Percentiles rank a stretch among this genome's conserved stretches.
These are phyloP conservation scores for Pelargonium nanum DNA, from an alignment of 345 rosid genomes.

Conservation along the genomic window DNA sequence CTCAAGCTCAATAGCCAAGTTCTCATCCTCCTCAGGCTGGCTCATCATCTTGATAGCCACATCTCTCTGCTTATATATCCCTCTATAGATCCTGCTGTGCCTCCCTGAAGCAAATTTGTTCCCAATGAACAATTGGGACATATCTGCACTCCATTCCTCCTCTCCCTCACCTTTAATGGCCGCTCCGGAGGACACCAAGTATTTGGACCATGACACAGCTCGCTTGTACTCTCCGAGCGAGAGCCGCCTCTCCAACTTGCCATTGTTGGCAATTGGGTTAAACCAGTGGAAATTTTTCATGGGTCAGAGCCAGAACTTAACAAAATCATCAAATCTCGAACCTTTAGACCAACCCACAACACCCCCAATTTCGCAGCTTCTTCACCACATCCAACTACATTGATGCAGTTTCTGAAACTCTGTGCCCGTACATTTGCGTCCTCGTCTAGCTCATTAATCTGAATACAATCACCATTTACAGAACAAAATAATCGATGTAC, in stretches of 20 bases:
- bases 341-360: constrained; percentile 9
- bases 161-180: constrained; percentile 66
- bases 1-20: constrained; percentile 48
- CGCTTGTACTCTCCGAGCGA: constrained; percentile 63
- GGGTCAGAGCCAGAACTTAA: constrained; percentile 17
- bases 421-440: neutral
- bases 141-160: constrained; percentile 65
- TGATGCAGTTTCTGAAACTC: neutral
- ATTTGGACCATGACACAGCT: constrained; percentile 75
- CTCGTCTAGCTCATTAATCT: neutral
- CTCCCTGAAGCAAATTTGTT: constrained; percentile 62
- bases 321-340: constrained; percentile 24
- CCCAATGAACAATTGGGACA: constrained; percentile 65
- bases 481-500: neutral
- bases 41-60: constrained; percentile 70
- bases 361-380: constrained; percentile 2
- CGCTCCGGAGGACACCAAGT: constrained; percentile 65
- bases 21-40: constrained; percentile 68
- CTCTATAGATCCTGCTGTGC: constrained; percentile 75
- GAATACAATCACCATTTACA: neutral
- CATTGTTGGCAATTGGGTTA: constrained; percentile 46
- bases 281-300: constrained; percentile 56
- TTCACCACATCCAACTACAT: constrained; percentile 21
- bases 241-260: constrained; percentile 37
- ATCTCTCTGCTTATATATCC: constrained; percentile 55